These are phyloP conservation scores for Penicillium nucicola DNA, from an alignment of 495 filamentous ascomycete species.

Conservation along the genomic window DNA sequence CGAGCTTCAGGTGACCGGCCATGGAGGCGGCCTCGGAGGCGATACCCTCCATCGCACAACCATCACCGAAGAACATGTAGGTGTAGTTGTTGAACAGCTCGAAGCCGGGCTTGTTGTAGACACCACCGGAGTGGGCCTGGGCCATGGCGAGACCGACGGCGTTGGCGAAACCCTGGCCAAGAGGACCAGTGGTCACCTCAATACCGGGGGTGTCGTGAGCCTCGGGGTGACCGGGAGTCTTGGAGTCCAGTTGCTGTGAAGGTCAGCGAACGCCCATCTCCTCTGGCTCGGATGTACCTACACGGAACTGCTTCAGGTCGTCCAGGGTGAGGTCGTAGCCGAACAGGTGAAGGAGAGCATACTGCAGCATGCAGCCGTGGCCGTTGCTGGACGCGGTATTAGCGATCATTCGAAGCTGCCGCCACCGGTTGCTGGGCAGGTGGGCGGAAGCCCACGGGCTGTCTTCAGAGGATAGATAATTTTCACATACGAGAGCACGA, in stretches of 20 bases:
- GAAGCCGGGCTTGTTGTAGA: constrained; percentile 97
- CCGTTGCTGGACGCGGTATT: constrained; percentile 66
- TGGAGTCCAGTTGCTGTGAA: constrained; percentile 75
- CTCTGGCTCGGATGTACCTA: constrained; percentile 45
- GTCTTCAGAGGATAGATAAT: background rate
- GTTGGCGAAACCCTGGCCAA: constrained; percentile 93
- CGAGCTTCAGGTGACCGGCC: constrained; percentile 94
- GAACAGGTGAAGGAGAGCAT: constrained; percentile 95
- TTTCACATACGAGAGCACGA: constrained; percentile 96
- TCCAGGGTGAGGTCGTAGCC: constrained; percentile 84
- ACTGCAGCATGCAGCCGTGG: constrained; percentile 98
- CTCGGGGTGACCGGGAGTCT: constrained; percentile 95
- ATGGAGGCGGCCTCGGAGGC: constrained; percentile 87
- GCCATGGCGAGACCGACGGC: constrained; percentile 96
- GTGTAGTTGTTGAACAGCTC: constrained; percentile 95
- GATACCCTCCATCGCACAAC: constrained; percentile 98
- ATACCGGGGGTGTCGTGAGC: constrained; percentile 93
- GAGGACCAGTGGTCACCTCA: constrained; percentile 96
- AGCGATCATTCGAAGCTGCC: background rate
- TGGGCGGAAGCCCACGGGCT: background rate
- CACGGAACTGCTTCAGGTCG: constrained; percentile 92
- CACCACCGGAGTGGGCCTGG: constrained; percentile 81
- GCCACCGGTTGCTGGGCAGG: background rate
- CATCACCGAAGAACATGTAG: constrained; percentile 94
- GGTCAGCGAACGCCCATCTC: background rate